phyloP scores from a whole-genome alignment of 2,329 filamentous ascomycete genomes.

The Plectosphaerella cucumerina region DNA sequence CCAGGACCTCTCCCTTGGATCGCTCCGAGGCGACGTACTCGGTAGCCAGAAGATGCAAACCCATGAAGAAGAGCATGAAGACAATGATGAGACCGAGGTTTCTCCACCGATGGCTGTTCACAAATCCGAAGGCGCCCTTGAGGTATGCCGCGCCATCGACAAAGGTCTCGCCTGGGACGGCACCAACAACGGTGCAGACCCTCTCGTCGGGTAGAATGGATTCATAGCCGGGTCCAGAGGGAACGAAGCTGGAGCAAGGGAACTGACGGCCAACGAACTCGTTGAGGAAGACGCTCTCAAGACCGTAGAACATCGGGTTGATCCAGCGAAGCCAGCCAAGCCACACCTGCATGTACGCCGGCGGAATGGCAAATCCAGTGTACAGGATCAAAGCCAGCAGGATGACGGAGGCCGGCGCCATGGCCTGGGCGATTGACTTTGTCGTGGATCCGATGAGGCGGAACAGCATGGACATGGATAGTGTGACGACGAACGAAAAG shows the following conservation, averaged over 20 bases:
- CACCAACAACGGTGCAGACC: slow-evolving; percentile 2
- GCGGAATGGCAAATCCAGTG: slow-evolving; percentile 39
- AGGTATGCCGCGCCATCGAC: slow-evolving; percentile 3
- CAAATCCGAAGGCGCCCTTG: slow-evolving; percentile 1
- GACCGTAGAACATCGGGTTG: slow-evolving; percentile 51
- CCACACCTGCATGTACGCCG: slow-evolving; percentile 33
- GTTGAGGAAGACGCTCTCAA: slow-evolving; percentile 64
- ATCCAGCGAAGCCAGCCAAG: slow-evolving; percentile 53
- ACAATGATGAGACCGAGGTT: slow-evolving; percentile 52
- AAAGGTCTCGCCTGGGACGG: not conserved
- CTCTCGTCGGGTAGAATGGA: not conserved
- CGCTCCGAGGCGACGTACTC: slow-evolving; percentile 5
- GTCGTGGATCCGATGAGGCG: slow-evolving; percentile 19
- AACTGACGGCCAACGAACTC: slow-evolving; percentile 48
- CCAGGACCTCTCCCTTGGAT: slow-evolving; percentile 8
- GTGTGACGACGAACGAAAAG: slow-evolving; percentile 26
- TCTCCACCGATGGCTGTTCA: slow-evolving; percentile 22
- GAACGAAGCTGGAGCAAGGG: slow-evolving; percentile 1
- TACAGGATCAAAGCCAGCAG: slow-evolving; percentile 44
- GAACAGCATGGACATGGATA: slow-evolving; percentile 20
- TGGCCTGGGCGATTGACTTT: slow-evolving; percentile 18
- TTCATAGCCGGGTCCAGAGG: slow-evolving; percentile 1
- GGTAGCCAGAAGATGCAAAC: slow-evolving; percentile 16
- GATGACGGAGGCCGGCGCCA: slow-evolving; percentile 48
- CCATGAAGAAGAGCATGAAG: slow-evolving; percentile 42